A percentile compares a stretch with the other conserved stretches of the same genome.
Evolutionary conservation across 805 yeast genomes (phyloP).

Genomic region (Saccharomycopsis oosterbeekiorum): DNA sequence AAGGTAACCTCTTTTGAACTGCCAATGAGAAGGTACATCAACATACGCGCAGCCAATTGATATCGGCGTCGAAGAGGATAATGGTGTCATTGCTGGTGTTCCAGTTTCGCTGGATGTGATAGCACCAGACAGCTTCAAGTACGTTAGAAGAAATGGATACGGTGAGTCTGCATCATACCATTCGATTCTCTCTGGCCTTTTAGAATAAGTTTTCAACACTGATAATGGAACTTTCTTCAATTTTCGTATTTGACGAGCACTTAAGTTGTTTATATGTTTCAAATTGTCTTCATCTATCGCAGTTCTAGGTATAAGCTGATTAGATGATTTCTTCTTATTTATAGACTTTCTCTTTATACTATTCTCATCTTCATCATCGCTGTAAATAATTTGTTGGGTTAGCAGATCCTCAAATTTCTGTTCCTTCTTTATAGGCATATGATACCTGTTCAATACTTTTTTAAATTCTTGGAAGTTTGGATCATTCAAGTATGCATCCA

Average conservation of each 20-base stretch:
- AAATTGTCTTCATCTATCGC: neutral
- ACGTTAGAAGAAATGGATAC: conserved; percentile 60
- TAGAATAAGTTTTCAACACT: conserved; percentile 48
- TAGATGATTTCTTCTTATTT: conserved; percentile 11
- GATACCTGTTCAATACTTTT: conserved; percentile 29
- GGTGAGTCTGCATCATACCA: conserved; percentile 82
- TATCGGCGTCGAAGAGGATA: neutral
- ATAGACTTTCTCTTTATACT: conserved; percentile 17
- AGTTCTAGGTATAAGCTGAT: neutral
- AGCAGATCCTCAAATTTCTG: conserved; percentile 18
- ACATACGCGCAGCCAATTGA: conserved; percentile 40
- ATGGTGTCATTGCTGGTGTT: neutral
- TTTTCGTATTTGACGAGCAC: conserved; percentile 44
- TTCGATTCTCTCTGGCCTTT: conserved; percentile 66
- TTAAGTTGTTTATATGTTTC: conserved; percentile 19
- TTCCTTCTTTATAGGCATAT: conserved; percentile 19
- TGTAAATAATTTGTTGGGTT: conserved; percentile 15
- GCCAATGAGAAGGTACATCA: conserved; percentile 83
- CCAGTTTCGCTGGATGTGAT: neutral
- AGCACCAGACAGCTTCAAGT: conserved; percentile 36
- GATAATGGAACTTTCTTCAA: conserved; percentile 55
- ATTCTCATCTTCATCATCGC: conserved; percentile 22
- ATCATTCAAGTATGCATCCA: conserved; percentile 22
- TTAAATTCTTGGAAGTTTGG: conserved; percentile 29
- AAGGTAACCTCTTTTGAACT: conserved; percentile 61